Evolutionary conservation across 495 filamentous ascomycete genomes (phyloP).

Genomic region (Penicillium flavigenum): DNA sequence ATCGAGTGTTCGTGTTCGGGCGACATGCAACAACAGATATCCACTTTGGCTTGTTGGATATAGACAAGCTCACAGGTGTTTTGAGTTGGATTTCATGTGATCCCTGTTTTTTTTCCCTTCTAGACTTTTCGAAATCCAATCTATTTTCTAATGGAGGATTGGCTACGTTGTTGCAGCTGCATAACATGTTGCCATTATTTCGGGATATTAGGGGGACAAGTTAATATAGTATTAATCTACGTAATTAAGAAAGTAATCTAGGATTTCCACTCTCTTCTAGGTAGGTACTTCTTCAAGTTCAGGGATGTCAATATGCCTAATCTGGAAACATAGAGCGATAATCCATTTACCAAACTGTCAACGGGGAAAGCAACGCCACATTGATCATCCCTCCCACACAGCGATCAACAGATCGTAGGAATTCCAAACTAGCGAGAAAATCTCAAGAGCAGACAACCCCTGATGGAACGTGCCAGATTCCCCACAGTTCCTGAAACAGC

Average conservation of each 20-base stretch:
- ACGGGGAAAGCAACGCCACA: neutral
- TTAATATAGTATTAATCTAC: conserved; percentile 1
- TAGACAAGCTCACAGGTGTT: neutral
- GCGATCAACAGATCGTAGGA: neutral
- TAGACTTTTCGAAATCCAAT: neutral
- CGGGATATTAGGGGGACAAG: conserved; percentile 2
- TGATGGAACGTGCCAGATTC: conserved; percentile 20
- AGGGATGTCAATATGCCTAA: neutral
- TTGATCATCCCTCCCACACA: neutral
- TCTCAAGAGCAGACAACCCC: conserved; percentile 9
- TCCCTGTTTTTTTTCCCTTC: neutral
- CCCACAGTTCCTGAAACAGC: conserved; percentile 35
- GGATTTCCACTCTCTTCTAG: neutral
- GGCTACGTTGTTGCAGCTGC: neutral
- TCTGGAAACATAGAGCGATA: neutral
- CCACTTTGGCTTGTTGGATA: neutral
- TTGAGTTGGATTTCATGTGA: neutral
- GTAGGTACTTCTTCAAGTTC: neutral
- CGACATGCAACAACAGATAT: neutral
- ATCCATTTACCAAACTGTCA: neutral
- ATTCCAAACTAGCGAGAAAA: neutral
- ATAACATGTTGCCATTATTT: neutral
- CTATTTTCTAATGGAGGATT: neutral
- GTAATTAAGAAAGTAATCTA: neutral
- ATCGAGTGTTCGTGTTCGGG: conserved; percentile 3